Percentiles rank a stretch among this genome's conserved stretches.
Evolutionary conservation across 192 early-diverging fungal genomes (phyloP).

Genomic region (Backusella australiensis): DNA sequence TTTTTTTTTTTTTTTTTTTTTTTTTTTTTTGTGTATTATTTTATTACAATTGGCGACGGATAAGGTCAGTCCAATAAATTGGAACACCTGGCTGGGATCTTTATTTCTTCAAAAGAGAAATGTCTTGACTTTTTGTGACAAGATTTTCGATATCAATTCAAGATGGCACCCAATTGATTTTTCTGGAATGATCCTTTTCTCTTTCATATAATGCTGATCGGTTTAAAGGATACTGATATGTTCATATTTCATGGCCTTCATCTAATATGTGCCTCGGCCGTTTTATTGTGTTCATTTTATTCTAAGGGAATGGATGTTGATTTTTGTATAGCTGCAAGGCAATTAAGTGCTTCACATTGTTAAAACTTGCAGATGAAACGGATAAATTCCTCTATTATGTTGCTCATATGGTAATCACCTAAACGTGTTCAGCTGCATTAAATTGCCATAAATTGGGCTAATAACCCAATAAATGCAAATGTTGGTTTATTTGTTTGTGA

Average conservation of each 20-base stretch:
- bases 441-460: not conserved
- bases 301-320: not conserved
- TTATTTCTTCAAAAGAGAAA: not conserved
- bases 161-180: not conserved
- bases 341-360: not conserved
- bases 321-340: not conserved
- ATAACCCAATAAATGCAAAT: not conserved
- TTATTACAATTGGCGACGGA: not conserved
- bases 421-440: not conserved
- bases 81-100: not conserved
- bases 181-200: not conserved
- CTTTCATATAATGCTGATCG: not conserved
- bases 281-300: not conserved
- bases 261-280: not conserved
- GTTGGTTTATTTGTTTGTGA: not conserved
- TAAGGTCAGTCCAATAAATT: not conserved
- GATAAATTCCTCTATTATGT: not conserved
- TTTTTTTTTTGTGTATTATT: not conserved
- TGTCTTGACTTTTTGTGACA: not conserved
- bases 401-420: not conserved
- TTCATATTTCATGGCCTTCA: not conserved
- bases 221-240: not conserved
- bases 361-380: not conserved
- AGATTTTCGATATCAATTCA: not conserved
- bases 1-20: not conserved